Percentiles rank a stretch among this genome's conserved stretches.
Conservation (phyloP, 2,329 filamentous ascomycete species). For the Venturia carpophila region DNA sequence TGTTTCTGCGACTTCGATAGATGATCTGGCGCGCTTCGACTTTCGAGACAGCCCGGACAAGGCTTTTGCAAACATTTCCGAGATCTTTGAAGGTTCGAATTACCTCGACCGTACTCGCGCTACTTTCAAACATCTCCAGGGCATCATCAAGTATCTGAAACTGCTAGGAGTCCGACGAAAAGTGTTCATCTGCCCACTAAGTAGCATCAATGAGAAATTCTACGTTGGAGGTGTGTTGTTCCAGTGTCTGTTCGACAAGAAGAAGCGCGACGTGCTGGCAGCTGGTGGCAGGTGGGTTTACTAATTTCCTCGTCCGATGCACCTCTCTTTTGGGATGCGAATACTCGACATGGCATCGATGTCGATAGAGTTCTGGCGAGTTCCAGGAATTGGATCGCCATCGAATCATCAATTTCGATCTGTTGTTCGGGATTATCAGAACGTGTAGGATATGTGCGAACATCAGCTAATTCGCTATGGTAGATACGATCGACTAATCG, state of each 20-base stretch:
- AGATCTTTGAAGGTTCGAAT: slow-evolving; percentile 47
- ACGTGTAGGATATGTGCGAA: too few relatives aligned
- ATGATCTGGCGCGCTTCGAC: slow-evolving; percentile 85
- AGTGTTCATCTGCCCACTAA: slow-evolving; percentile 76
- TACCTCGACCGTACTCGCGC: slow-evolving; percentile 44
- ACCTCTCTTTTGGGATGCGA: background rate
- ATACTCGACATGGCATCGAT: background rate
- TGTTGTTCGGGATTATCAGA: too few relatives aligned
- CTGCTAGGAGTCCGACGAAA: slow-evolving; percentile 68
- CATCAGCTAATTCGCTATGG: background rate
- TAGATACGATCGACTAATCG: slow-evolving; percentile 83
- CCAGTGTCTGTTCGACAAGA: slow-evolving; percentile 80
- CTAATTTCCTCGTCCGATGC: too few relatives aligned
- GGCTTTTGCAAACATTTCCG: slow-evolving; percentile 55
- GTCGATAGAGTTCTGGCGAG: too few relatives aligned
- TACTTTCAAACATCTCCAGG: slow-evolving; percentile 68
- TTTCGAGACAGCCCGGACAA: slow-evolving; percentile 73
- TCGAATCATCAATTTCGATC: too few relatives aligned
- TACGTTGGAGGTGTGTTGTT: slow-evolving; percentile 82
- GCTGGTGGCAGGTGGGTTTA: slow-evolving; percentile 56
- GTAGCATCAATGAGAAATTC: slow-evolving; percentile 85
- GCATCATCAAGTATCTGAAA: slow-evolving; percentile 68
- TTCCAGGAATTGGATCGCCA: too few relatives aligned
- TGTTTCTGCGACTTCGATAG: slow-evolving; percentile 79
- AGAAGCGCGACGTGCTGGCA: slow-evolving; percentile 74